phyloP scores from a whole-genome alignment of 1,139 yeast genomes.

The Saccharomyces hybrid region DNA sequence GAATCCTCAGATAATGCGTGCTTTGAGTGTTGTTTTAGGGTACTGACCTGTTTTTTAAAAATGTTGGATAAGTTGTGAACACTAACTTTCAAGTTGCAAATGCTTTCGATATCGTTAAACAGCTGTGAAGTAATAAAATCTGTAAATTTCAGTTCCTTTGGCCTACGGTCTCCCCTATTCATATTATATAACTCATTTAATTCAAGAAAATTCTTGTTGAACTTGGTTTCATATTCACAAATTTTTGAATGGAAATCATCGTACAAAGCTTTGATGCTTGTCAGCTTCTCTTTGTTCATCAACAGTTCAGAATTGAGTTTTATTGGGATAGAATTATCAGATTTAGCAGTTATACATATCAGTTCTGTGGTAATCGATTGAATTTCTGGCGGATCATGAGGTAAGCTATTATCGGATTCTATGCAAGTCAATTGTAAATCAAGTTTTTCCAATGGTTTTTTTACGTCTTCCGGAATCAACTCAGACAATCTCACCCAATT shows the following conservation, averaged over 20 bases:
- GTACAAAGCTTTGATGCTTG: constrained; percentile 10
- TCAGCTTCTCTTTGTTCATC: constrained; percentile 12
- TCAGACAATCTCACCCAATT: constrained; percentile 22
- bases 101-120: constrained; percentile 20
- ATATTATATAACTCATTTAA: constrained; percentile 15
- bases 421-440: constrained; percentile 24
- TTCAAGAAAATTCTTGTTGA: constrained; percentile 11
- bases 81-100: constrained; percentile 17
- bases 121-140: constrained; percentile 19
- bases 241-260: constrained; percentile 11
- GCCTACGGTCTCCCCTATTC: constrained; percentile 8
- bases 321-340: constrained; percentile 31
- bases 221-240: constrained; percentile 10
- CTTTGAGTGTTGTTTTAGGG: constrained; percentile 8
- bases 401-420: constrained; percentile 20
- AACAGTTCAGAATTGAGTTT: constrained; percentile 26
- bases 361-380: constrained; percentile 20
- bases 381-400: constrained; percentile 24
- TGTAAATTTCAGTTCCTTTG: constrained; percentile 17
- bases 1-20: neutral
- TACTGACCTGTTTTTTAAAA: constrained; percentile 22
- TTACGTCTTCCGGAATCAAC: constrained; percentile 23
- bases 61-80: constrained; percentile 14
- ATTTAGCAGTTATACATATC: constrained; percentile 22
- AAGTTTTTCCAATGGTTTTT: constrained; percentile 20